Base-by-base conservation (phyloP, 1,284 basidiomycete species). In the Sporisorium scitamineum region DNA sequence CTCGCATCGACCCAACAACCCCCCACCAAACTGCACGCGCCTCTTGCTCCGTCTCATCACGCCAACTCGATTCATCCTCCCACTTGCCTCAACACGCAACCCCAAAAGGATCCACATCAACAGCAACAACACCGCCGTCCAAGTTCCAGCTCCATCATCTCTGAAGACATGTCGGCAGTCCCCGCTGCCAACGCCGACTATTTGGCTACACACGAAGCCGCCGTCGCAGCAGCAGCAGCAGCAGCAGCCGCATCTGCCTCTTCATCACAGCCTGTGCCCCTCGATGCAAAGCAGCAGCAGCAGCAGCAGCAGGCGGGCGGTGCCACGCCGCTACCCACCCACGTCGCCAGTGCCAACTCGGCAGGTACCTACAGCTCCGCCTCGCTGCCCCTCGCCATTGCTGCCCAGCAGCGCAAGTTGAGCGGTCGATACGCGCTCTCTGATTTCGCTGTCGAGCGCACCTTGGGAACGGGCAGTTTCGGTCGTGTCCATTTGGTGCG, bases 401-500 rank as follows among this genome's bases (percentile, higher is more conserved):
- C 70, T n/a, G 61, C 75, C 4, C 70, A 73, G 54, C 75, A 77
- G 48, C 59, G 80, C 32, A 80, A 84, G 53, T 55, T 85, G 14
- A 77, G 70, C n/a, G 84, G 84, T 7, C 65, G 83, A 13, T 85
- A 85, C 58, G 82, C 82, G 39, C 76, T 85, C 11, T 29, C 70
- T 9, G 84, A 85, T 55, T 85, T 85, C 56, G 69, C 67, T 8
- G 64, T 85, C 5, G 70, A 83, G 63, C 70, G 82, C 26, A 85
- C 84, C 2, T 58, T 85, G 18, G 84, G 84, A 8, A 85, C 84
- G 2, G 84, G 84, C 20, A 79, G 74, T 37, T 85, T 85, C 37
- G 84, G 84, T 0, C 73, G 84, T 10, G 84, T 85, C 29, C 84
- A 85, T 44, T 71, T 85, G 14, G 84, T 83, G 9, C 68, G 79